Evolutionary conservation across 225 moss, liverwort and hornwort species (phyloP).

Genomic region (Straminergon stramineum): DNA sequence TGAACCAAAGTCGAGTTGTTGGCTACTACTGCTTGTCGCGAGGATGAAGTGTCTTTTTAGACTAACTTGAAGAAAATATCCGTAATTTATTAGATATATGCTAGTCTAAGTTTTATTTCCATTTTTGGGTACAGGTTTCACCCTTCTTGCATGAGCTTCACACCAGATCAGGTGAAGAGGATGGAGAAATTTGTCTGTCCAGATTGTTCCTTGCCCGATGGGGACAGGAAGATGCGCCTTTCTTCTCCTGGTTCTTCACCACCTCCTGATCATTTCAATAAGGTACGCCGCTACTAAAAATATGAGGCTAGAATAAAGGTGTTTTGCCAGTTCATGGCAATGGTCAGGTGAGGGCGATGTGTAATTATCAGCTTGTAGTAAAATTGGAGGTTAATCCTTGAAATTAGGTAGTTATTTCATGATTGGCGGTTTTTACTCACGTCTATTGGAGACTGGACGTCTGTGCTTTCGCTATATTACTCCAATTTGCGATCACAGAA

Average conservation of each 20-base stretch:
- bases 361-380: neutral
- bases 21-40: neutral
- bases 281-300: conserved; percentile 32
- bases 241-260: conserved; percentile 65
- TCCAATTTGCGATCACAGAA: neutral
- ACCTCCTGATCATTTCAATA: conserved; percentile 48
- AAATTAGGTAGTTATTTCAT: neutral
- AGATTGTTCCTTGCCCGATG: conserved; percentile 70
- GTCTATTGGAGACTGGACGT: neutral
- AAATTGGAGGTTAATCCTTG: neutral
- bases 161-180: conserved; percentile 81
- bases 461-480: neutral
- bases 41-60: neutral
- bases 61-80: neutral
- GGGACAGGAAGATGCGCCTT: conserved; percentile 65
- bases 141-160: conserved; percentile 79
- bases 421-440: neutral
- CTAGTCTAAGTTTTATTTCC: neutral
- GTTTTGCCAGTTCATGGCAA: neutral
- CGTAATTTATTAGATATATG: neutral
- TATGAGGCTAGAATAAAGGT: neutral
- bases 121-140: conserved; percentile 55
- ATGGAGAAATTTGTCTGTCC: conserved; percentile 85
- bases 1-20: neutral
- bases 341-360: neutral